Conservation (phyloP, 805 yeast genomes). For the Ogataea methylovora region DNA sequence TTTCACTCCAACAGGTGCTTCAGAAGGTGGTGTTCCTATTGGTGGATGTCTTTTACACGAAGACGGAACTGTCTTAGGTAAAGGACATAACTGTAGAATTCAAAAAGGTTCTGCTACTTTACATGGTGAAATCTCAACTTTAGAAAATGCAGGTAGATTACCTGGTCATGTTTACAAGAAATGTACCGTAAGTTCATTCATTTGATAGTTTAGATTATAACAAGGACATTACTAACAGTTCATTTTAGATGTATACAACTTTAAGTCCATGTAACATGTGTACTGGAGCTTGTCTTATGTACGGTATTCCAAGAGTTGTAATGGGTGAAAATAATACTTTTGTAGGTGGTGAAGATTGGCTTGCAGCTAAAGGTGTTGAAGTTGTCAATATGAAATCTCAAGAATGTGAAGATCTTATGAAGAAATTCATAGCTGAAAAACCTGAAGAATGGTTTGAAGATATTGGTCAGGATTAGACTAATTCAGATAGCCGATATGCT, state of each 20-base stretch:
- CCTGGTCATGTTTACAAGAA: conserved; percentile 71
- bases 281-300: conserved; percentile 84
- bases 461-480: too few relatives aligned
- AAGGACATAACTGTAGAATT: conserved; percentile 86
- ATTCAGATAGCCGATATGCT: too few relatives aligned
- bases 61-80: conserved; percentile 76
- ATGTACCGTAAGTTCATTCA: conserved; percentile 46
- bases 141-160: conserved; percentile 87
- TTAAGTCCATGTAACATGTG: conserved; percentile 95
- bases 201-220: background rate
- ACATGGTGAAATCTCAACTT: conserved; percentile 87
- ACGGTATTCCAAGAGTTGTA: conserved; percentile 82
- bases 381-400: conserved; percentile 52
- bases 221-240: conserved; percentile 1
- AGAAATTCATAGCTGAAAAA: conserved; percentile 65
- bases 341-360: conserved; percentile 74
- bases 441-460: conserved; percentile 82
- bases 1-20: conserved; percentile 36
- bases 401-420: conserved; percentile 67
- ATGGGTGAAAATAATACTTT: conserved; percentile 84
- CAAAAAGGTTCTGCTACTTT: conserved; percentile 78
- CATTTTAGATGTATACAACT: conserved; percentile 65
- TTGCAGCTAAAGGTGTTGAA: conserved; percentile 62
- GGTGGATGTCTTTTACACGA: conserved; percentile 68
- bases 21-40: conserved; percentile 90